A percentile compares a stretch with the other conserved stretches of the same genome.
Evolutionary conservation across 2,329 filamentous ascomycete species (phyloP).

Genomic region (Apiospora saccharicola): DNA sequence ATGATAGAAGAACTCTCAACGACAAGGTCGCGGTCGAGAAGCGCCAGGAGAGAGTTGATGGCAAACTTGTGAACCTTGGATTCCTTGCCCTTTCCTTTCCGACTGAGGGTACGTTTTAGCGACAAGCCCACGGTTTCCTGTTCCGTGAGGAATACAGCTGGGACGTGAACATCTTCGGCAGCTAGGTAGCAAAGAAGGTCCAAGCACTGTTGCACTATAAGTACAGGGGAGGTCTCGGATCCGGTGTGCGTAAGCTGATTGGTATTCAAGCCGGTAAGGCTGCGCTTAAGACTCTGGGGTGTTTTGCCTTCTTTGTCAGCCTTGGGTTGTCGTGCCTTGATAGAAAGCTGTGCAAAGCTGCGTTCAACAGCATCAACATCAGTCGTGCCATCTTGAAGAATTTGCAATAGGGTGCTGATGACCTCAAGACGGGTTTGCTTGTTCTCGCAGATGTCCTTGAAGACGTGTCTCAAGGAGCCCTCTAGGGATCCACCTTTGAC

Average conservation of each 20-base stretch:
- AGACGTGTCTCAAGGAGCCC: slow-evolving; percentile 82
- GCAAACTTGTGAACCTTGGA: slow-evolving; percentile 86
- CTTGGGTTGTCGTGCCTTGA: slow-evolving; percentile 84
- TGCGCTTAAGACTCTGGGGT: slow-evolving; percentile 80
- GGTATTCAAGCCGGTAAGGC: slow-evolving; percentile 65
- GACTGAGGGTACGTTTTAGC: slow-evolving; percentile 77
- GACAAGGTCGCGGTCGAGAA: slow-evolving; percentile 92
- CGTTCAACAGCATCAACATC: slow-evolving; percentile 94
- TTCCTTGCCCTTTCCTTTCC: slow-evolving; percentile 90
- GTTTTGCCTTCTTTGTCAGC: slow-evolving; percentile 76
- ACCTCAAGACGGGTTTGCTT: slow-evolving; percentile 95
- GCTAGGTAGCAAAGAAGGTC: slow-evolving; percentile 85
- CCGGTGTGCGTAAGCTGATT: slow-evolving; percentile 62
- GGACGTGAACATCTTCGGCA: slow-evolving; percentile 83
- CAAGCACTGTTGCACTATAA: slow-evolving; percentile 96
- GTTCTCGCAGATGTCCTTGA: slow-evolving; percentile 93
- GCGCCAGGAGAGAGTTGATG: slow-evolving; percentile 85
- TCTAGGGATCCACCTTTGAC: slow-evolving; percentile 86
- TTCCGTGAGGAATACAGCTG: slow-evolving; percentile 92
- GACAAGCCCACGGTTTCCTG: slow-evolving; percentile 79
- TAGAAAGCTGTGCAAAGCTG: slow-evolving; percentile 91
- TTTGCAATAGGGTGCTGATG: slow-evolving; percentile 88
- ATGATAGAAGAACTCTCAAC: slow-evolving; percentile 98
- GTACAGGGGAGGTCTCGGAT: slow-evolving; percentile 89
- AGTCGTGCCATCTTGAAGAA: slow-evolving; percentile 92